phyloP scores from a whole-genome alignment of 2,329 filamentous ascomycete species.

The Aspergillus quadricinctus region DNA sequence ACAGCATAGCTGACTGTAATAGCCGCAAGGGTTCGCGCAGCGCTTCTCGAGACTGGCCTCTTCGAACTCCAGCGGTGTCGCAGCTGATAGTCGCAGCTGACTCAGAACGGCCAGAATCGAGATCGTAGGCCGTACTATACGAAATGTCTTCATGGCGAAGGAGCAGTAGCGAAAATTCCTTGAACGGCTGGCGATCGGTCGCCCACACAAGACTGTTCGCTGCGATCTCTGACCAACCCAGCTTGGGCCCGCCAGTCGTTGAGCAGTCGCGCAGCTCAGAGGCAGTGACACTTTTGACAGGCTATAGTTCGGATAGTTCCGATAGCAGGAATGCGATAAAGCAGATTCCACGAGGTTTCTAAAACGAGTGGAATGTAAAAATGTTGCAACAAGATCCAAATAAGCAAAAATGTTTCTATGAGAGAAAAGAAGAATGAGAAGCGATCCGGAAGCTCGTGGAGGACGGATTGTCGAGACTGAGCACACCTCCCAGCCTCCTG shows the following conservation, averaged over 20 bases:
- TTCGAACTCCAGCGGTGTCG: constrained; percentile 28
- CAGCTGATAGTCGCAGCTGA: constrained; percentile 19
- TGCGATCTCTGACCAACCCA: background rate
- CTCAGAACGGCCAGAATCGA: constrained; percentile 26
- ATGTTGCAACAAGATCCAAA: constrained; percentile 1
- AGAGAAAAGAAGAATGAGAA: background rate
- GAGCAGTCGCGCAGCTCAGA: background rate
- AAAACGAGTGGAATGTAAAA: constrained; percentile 14
- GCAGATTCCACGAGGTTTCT: background rate
- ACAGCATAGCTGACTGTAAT: constrained; percentile 50
- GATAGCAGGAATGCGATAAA: background rate
- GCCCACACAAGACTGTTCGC: background rate
- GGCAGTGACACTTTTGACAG: background rate
- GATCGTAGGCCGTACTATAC: constrained; percentile 20
- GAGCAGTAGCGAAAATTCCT: constrained; percentile 1
- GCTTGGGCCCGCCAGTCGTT: background rate
- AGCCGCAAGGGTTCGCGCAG: constrained; percentile 52
- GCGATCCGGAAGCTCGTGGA: constrained; percentile 1
- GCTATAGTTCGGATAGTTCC: background rate
- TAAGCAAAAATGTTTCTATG: background rate
- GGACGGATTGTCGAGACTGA: background rate
- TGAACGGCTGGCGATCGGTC: background rate
- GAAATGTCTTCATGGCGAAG: constrained; percentile 28
- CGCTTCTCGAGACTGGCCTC: constrained; percentile 25
- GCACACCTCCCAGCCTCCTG: constrained; percentile 29